Evolutionary conservation across 2,329 filamentous ascomycete genomes (phyloP).

Genomic region (Aspergillus sergii): DNA sequence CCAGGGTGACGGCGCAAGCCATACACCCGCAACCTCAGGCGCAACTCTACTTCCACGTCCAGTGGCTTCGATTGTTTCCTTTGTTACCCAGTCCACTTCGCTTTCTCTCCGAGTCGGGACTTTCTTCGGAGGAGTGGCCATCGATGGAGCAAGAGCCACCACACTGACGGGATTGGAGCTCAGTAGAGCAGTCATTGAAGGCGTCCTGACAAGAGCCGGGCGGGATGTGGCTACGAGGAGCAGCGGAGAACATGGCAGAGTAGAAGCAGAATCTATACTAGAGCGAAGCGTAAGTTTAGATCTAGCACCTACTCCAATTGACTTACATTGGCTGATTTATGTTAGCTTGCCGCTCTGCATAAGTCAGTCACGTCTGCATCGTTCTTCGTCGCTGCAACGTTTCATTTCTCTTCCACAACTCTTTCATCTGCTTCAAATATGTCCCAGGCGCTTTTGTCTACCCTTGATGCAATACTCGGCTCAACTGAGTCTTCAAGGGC

Average conservation of each 20-base stretch:
- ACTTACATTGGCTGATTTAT: slow-evolving; percentile 9
- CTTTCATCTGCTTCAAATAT: slow-evolving; percentile 46
- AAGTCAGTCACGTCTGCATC: slow-evolving; percentile 50
- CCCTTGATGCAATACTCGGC: slow-evolving; percentile 50
- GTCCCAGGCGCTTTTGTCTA: slow-evolving; percentile 48
- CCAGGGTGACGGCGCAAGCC: slow-evolving; percentile 17
- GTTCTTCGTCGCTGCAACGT: slow-evolving; percentile 50
- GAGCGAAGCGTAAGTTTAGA: slow-evolving; percentile 46
- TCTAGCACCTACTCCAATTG: neutral
- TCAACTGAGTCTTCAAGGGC: slow-evolving; percentile 53
- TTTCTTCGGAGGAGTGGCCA: slow-evolving; percentile 45
- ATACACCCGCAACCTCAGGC: slow-evolving; percentile 32
- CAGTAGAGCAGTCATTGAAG: slow-evolving; percentile 48
- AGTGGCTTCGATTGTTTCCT: slow-evolving; percentile 47
- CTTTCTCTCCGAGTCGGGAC: slow-evolving; percentile 48
- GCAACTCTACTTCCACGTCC: slow-evolving; percentile 46
- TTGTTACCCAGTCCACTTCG: slow-evolving; percentile 49
- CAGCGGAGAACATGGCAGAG: slow-evolving; percentile 50
- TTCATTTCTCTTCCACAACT: slow-evolving; percentile 48
- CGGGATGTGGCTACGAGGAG: slow-evolving; percentile 47
- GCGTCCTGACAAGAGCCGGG: slow-evolving; percentile 47
- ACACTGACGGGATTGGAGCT: slow-evolving; percentile 49
- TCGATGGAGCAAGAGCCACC: slow-evolving; percentile 48
- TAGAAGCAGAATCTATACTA: slow-evolving; percentile 47
- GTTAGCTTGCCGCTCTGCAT: slow-evolving; percentile 47